Base-by-base conservation (phyloP, 768 basidiomycete species). In the Saitozyma podzolica region DNA sequence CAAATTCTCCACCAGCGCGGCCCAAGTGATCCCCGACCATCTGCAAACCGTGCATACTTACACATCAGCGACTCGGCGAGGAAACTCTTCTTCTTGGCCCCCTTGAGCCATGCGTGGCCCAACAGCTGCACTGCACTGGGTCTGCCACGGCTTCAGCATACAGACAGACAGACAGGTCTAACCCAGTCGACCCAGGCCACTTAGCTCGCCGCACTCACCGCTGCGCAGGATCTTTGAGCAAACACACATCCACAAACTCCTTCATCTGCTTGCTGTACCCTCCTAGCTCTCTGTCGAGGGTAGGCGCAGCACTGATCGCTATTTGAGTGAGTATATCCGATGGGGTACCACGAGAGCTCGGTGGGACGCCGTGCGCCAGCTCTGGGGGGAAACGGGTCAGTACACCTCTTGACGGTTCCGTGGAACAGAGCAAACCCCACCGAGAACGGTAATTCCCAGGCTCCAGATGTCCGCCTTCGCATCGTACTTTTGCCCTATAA, bases 401-500 rank as follows among this genome's bases (percentile, higher is more conserved):
- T 29, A 29, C 29, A 5, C 29, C 29, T 5, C 29, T 29, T 41
- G 14, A 13, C 1, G 10, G 29, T 14, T 8, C 43, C 13, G 20
- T n/a, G 2, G 16, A 0, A 49, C 52, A 13, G 3, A 40, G 3
- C 16, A 14, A 52, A n/a, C 55, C 66, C 45, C n/a, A 74, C 72
- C 72, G 51, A 96, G 81, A 14, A 92, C 89, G n/a, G 92, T 95
- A 62, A 97, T 93, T 11, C 91, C 94, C 76, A 96, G 90, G 61
- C 90, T 92, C 92, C 93, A 97, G 61, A 97, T 93, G 74, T 97
- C 94, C 17, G 91, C 91, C 66, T 87, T 77, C 1, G 68, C 59
- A 58, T 94, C 92, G 76, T 94, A 95, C 59, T 86, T 85, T 67
- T 85, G 85, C 54, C 92, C 89, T 68, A 89, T 85, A 52, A 97